Evolutionary conservation across 148 eudicot genomes (phyloP), one percentile per base, ranked within the genome.

Genomic region (Amaranthus hypochondriacus): DNA sequence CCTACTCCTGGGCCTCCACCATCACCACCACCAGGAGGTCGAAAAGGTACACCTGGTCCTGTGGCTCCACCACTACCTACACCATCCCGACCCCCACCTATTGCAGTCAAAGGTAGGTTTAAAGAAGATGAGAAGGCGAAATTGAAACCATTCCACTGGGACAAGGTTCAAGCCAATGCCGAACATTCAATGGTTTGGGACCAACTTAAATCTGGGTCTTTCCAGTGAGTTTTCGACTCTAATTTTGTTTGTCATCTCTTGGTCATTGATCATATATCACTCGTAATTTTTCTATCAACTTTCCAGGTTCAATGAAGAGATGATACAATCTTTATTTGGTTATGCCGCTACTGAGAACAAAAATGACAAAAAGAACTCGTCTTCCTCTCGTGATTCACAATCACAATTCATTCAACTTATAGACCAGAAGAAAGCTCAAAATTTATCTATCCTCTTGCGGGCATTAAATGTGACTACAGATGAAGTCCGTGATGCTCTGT

Each of bases 111-210:
- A 61, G 68, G 75, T 78, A 63, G 80, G 66, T 66, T 48, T 48
- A 79, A 64, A 66, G 83, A 66, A 50, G 75, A 82, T 71, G 88
- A 77, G 6, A 92, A 85, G 80, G 75, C 94, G 56, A 93, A 93
- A 79, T 81, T 93, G 44, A 93, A 93, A 80, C 96, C 96, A 48
- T 93, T 90, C 85, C 91, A 90, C 76, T 93, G 98, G 98, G 98
- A 93, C 62, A 93, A 93, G 83, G 96, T 93, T 79, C 77, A 81
- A 47, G 98, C 98, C 49, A 90, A 83, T 78, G 88, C 96, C 64
- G 94, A 91, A 61, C 89, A 91, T 62, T 88, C 90, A 43, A 93
- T 93, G 98, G 98, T 93, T 71, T 93, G 98, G 98, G 82, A 91
- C 85, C 89, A 93, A 63, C 79, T 93, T 66, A 90, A 85, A 75